Evolutionary conservation across 495 filamentous ascomycete genomes (phyloP), one percentile per base, ranked within the genome.

Genomic region (Penicillium odoratum): DNA sequence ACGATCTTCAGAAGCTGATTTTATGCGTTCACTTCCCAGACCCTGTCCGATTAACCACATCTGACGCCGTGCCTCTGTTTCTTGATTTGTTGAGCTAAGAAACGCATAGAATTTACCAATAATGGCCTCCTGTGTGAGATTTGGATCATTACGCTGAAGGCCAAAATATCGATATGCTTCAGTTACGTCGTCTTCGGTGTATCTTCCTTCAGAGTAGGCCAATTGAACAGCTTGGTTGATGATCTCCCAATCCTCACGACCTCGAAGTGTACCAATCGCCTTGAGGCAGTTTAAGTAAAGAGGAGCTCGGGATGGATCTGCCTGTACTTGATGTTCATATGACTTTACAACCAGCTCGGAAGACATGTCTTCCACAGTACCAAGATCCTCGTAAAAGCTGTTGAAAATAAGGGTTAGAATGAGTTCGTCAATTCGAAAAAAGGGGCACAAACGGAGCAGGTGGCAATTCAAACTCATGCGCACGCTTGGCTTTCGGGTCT

Each of bases 161-260:
- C 74, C 77, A 53, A 89, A 81, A 52, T 77, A 82, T 38, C 70
- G 60, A 62, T 83, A 88, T 7, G 86, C 85, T 54, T 81, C 79
- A 18, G 62, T 60, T 3, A 89, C 55, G 33, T 88, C 78, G 1
- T 76, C 66, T 44, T 85, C 77, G 25, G 79, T 75, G 50, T 73
- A 79, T 58, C 71, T 74, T 28, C 74, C 74, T 54, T 78, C 72
- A 4, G 69, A 56, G 55, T 75, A 77, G 25, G 77, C 75, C 7
- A 61, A 36, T 31, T 69, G 61, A n/a, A 76, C 71, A 15, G 75
- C 75, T 25, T 64, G 63, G 7, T 74, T 65, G 30, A 79, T 74
- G 1, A 66, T 59, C 30, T 64, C 61, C 33, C 53, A 57, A 57
- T 79, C 77, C 29, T 71, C 63, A 0, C 71, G 73, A 30, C 67